A percentile compares a stretch with the other conserved stretches of the same genome.
These are phyloP conservation scores for Yarrowia divulgata DNA, from an alignment of 805 yeast species.

Conservation along the genomic window DNA sequence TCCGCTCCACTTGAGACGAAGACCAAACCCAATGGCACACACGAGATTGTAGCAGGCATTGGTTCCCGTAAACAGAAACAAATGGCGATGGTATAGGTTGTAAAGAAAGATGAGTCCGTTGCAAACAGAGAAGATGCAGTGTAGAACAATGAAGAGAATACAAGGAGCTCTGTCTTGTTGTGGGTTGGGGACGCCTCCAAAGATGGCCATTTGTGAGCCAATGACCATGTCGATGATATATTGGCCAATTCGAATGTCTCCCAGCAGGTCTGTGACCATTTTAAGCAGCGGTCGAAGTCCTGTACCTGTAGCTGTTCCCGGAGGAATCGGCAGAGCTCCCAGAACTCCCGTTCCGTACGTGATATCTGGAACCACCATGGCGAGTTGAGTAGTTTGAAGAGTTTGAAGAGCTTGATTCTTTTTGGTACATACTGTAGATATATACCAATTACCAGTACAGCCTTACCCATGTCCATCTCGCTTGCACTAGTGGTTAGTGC, in stretches of 20 bases:
- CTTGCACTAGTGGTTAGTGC: slow-evolving; percentile 22
- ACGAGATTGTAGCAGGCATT: slow-evolving; percentile 14
- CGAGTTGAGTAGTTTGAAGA: background rate
- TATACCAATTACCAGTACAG: background rate
- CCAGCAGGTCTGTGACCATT: slow-evolving; percentile 3
- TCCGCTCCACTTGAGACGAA: slow-evolving; percentile 66
- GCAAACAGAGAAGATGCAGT: slow-evolving; percentile 56
- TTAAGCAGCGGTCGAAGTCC: slow-evolving; percentile 7
- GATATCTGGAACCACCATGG: background rate
- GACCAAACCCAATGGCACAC: slow-evolving; percentile 63
- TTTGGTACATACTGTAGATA: background rate
- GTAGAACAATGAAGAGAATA: slow-evolving; percentile 63
- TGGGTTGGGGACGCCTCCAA: slow-evolving; percentile 67
- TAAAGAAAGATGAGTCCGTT: slow-evolving; percentile 58
- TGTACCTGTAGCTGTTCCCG: slow-evolving; percentile 15
- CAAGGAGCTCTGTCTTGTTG: slow-evolving; percentile 64
- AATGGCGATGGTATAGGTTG: slow-evolving; percentile 57
- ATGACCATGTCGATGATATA: slow-evolving; percentile 26
- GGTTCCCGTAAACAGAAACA: slow-evolving; percentile 4
- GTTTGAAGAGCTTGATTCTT: no score
- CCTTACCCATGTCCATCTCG: slow-evolving; percentile 19
- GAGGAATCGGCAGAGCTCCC: background rate
- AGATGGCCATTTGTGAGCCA: slow-evolving; percentile 46
- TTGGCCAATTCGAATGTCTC: slow-evolving; percentile 19
- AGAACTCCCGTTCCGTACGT: slow-evolving; percentile 8